Base-by-base conservation (phyloP, 1,139 yeast species). In the Tardiomyces depauwii region DNA sequence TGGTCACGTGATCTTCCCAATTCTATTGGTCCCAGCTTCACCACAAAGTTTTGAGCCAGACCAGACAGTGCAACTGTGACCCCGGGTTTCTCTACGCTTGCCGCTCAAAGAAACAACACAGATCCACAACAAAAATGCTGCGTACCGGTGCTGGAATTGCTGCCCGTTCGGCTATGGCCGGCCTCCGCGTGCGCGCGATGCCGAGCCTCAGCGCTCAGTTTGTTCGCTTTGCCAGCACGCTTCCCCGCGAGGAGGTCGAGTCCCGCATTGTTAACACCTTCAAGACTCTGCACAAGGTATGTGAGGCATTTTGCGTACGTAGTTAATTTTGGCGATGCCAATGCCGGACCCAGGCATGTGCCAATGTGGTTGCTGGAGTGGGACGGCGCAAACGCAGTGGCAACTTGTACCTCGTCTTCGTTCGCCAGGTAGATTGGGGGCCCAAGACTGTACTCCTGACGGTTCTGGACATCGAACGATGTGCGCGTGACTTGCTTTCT, bases 241-340 rank as follows among this genome's bases (percentile, higher is more conserved):
- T 84, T 59, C 76, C 84, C 47, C 78, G 79, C 64, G 84, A 80
- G 38, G 74, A 80, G 45, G 85, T 88, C 51, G 77, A 76, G 62
- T 82, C 79, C 64, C 77, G 96, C 70, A 76, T 86, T 54, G 64
- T 84, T 53, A 88, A 82, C 60, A 77, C 87, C 55, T 76, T 86
- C 64, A 86, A 82, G 70, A 54, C 36, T 30, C 36, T 30, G 16
- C 36, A 30, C 36, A 30, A 30, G 36, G 36, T 30, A 28, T n/a
- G 27, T 28, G 7, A 21, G 7, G 25, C 4, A 21, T 21, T 4
- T 21, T 21, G 4, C 6, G 21, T 16, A 3, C n/a, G 9, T 36
- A 9, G 40, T 3, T 16, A 18, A 9, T n/a, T n/a, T n/a, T n/a
- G 10, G 32, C 13, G 12, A n/a, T n/a, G n/a, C n/a, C n/a, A n/a